Percentiles rank a stretch among this genome's conserved stretches.
Conservation (phyloP, 192 early-diverging fungal species). For the Coemansia sp. region DNA sequence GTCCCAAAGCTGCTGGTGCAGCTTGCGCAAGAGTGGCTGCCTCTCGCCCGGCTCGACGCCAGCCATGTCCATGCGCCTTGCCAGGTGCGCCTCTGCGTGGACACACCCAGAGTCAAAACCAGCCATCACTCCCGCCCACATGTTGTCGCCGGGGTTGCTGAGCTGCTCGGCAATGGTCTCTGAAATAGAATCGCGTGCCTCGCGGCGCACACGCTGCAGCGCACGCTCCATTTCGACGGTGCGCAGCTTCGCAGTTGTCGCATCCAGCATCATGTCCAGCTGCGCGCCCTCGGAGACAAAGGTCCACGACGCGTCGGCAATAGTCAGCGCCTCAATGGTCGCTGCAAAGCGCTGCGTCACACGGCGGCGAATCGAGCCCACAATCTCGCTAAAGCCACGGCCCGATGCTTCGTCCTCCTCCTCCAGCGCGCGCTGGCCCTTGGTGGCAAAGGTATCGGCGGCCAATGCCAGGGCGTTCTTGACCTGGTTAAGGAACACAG, state of each 20-base stretch:
- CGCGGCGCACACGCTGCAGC: conserved; percentile 12
- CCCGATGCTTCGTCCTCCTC: conserved; percentile 18
- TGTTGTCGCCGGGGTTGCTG: conserved; percentile 59
- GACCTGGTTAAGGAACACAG: conserved; percentile 81
- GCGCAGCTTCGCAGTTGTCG: conserved; percentile 32
- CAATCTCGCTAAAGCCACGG: conserved; percentile 60
- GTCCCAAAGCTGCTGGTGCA: conserved; percentile 67
- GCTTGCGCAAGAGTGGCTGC: conserved; percentile 51
- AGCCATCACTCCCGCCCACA: conserved; percentile 71
- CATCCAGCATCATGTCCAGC: conserved; percentile 21
- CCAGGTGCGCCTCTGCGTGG: conserved; percentile 52
- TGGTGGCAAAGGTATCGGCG: conserved; percentile 60
- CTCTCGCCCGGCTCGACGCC: conserved; percentile 41
- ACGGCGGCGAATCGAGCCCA: conserved; percentile 17
- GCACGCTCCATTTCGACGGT: conserved; percentile 35
- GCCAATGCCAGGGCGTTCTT: conserved; percentile 79
- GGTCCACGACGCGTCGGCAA: conserved; percentile 22
- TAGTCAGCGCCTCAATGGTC: conserved; percentile 13
- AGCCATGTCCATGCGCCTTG: conserved; percentile 14
- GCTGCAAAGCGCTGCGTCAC: conserved; percentile 17
- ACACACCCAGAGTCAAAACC: conserved; percentile 56
- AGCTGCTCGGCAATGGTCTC: conserved; percentile 70
- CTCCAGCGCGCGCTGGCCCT: conserved; percentile 47
- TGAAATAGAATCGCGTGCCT: conserved; percentile 52
- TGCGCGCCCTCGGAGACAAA: conserved; percentile 28